Evolutionary conservation across 1,139 yeast species (phyloP), one percentile per base, ranked within the genome.

Genomic region (Nakaseomyces glabratus): DNA sequence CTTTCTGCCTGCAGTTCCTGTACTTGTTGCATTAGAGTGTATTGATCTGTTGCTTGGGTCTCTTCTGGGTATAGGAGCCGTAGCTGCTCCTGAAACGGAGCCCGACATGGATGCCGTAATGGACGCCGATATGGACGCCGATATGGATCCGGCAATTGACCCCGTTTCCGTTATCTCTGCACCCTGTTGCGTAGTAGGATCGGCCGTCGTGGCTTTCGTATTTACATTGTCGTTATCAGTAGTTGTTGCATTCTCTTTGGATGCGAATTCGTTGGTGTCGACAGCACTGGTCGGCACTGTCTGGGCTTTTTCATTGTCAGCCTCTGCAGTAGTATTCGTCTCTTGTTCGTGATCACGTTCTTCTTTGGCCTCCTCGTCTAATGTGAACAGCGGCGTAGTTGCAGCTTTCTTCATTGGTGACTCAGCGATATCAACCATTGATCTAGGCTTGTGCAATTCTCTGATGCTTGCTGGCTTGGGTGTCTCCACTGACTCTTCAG

Each of bases 341-440:
- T 15, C 11, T 10, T 10, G 10, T 8, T 24, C 28, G 8, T 7
- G 5, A 8, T 14, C 16, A 5, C 16, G 20, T 7, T 24, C 12
- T 10, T 22, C 12, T 10, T 6, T 7, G 8, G 12, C 6, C n/a
- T 22, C 24, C n/a, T 22, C 24, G 24, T n/a, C n/a, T 10, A 22
- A 12, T 6, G 24, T 22, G 6, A 12, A 22, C 12, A 22, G 11
- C 4, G 28, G 20, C 7, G 6, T 8, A 19, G 7, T 19, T 7
- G 7, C 10, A 8, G 19, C 11, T 6, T 15, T 24, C 22, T 28
- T 28, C 9, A 19, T 34, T 21, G 49, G 51, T 10, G 45, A 33
- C 20, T 35, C 38, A 3, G 52, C 52, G 34, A 49, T 45, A 33
- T 49, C 53, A 9, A 50, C 43, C 49, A 48, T 43, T 1, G 53